Evolutionary conservation across 225 moss, liverwort and hornwort genomes (phyloP).

Genomic region (Straminergon stramineum): DNA sequence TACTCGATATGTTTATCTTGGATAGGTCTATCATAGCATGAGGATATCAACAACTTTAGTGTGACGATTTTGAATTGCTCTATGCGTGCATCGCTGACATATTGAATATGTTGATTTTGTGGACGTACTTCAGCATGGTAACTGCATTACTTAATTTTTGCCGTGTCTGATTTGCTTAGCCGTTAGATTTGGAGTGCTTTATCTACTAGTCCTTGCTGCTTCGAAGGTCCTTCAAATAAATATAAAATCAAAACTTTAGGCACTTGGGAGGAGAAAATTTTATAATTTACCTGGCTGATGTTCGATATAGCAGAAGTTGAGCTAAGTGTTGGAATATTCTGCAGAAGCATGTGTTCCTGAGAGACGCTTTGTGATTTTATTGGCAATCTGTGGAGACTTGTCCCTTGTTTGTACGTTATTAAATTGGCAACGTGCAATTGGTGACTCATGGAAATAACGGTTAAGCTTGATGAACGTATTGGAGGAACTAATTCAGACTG

Average conservation of each 20-base stretch:
- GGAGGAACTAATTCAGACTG: background rate
- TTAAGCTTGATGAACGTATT: background rate
- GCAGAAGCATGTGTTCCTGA: background rate
- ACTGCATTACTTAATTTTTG: background rate
- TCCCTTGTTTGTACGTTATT: background rate
- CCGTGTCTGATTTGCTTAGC: background rate
- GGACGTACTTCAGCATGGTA: background rate
- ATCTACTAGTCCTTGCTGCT: background rate
- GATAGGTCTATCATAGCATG: background rate
- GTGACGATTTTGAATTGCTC: background rate
- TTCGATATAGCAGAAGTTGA: background rate
- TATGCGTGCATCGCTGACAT: background rate
- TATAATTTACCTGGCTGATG: background rate
- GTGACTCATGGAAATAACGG: background rate
- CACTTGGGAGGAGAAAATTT: background rate
- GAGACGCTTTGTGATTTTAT: background rate
- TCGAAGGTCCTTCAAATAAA: background rate
- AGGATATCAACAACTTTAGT: background rate
- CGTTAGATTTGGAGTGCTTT: background rate
- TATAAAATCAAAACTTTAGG: background rate
- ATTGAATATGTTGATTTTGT: background rate
- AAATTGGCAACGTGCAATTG: background rate
- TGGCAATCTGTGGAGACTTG: background rate
- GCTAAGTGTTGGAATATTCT: background rate
- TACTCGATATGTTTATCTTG: background rate